Conservation (phyloP, 495 filamentous ascomycete species). For the Penicillium samsonianum region DNA sequence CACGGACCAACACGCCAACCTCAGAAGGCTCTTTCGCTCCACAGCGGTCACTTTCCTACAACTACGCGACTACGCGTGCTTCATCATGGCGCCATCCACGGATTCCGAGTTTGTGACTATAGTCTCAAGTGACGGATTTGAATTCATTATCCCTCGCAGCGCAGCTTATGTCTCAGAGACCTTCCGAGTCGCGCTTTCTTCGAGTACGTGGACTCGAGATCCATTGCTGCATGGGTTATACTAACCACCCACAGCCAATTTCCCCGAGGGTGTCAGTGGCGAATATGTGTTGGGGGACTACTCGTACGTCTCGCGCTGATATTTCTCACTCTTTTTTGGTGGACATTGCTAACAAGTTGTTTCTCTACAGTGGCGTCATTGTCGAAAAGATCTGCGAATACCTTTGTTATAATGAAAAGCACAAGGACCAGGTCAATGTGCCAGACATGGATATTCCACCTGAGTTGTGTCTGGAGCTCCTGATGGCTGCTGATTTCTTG, state of each 20-base stretch:
- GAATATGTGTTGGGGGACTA: slow-evolving; percentile 70
- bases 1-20: slow-evolving; percentile 32
- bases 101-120: slow-evolving; percentile 71
- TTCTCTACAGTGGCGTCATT: slow-evolving; percentile 62
- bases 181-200: slow-evolving; percentile 80
- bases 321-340: background rate
- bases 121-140: slow-evolving; percentile 81
- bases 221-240: slow-evolving; percentile 7
- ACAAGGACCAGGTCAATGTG: slow-evolving; percentile 72
- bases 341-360: slow-evolving; percentile 6
- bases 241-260: slow-evolving; percentile 54
- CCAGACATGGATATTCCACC: slow-evolving; percentile 86
- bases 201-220: slow-evolving; percentile 52
- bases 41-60: slow-evolving; percentile 9
- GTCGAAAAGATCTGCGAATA: slow-evolving; percentile 93
- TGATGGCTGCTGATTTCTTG: slow-evolving; percentile 81
- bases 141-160: slow-evolving; percentile 81
- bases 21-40: slow-evolving; percentile 10
- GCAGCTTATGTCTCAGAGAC: slow-evolving; percentile 72
- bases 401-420: slow-evolving; percentile 84
- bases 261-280: slow-evolving; percentile 66
- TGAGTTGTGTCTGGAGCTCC: slow-evolving; percentile 74
- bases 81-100: slow-evolving; percentile 22
- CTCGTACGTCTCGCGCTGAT: slow-evolving; percentile 53
- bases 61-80: slow-evolving; percentile 10